Base-by-base conservation (phyloP, 1,139 yeast species). In the Debaryomyces sp. region DNA sequence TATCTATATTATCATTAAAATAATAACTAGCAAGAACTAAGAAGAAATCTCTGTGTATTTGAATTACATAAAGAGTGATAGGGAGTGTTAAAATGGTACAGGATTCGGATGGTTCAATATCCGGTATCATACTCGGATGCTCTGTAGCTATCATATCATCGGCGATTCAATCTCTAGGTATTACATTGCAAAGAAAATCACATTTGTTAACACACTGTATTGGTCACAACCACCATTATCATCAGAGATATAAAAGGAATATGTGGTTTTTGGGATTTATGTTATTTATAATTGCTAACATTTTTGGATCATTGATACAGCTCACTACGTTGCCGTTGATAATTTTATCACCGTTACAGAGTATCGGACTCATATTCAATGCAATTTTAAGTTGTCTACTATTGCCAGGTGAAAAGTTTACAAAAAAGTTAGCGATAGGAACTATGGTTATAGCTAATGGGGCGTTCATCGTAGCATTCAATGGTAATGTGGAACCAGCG, bases 321-420 rank as follows among this genome's bases (percentile, higher is more conserved):
- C 84, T 91, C 38, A 82, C 95, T 1, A 87, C 96, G 1, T 72
- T 91, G 39, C 97, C 97, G 0, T 72, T 91, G 52, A 87, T 90
- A 43, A 79, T 91, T 2, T 66, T 90, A 48, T 85, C 92, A 32
- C 96, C 97, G 0, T 68, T 91, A 44, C 97, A 91, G 64, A 91
- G 96, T 29, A 84, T 87, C 13, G 96, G 97, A 0, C 76, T 91
- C 32, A 92, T 90, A 3, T 90, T 91, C 73, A 91, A 91, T 66
- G 83, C 95, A 4, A 55, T 75, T 1, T 67, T 89, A 8, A 87
- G 91, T 57, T 89, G 96, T 44, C 64, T 87, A 23, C 54, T 89
- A 23, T 65, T 91, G 17, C 78, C 90, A 9, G 77, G 84, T 13
- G 97, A 91, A 61, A 73, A 74, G 0, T 87, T 89, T 64, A 85